Conservation (phyloP, 129 eudicot genomes). For the Flaveria brownii region DNA sequence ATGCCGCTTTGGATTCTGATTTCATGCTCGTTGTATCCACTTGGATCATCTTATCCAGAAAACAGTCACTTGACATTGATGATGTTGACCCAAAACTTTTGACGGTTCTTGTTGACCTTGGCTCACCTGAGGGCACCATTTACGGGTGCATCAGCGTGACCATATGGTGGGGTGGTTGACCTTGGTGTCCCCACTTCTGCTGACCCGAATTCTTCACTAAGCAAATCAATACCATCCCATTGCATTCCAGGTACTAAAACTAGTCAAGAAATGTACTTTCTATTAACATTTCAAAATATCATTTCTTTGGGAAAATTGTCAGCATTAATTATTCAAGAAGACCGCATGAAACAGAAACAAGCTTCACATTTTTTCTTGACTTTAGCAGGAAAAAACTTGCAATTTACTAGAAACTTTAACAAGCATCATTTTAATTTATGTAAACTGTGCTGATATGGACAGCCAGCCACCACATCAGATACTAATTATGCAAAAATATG, state of each 20-base stretch:
- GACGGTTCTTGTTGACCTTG: slow-evolving; percentile 9
- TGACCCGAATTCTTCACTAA: slow-evolving; percentile 59
- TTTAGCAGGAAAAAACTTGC: not conserved
- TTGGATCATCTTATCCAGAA: slow-evolving; percentile 4
- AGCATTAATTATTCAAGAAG: not conserved
- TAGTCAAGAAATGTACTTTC: slow-evolving; percentile 31
- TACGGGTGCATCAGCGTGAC: slow-evolving; percentile 29
- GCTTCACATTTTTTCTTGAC: too few species aligned
- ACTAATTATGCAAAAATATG: not conserved
- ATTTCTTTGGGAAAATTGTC: not conserved
- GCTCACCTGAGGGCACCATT: slow-evolving; percentile 18
- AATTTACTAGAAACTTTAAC: not conserved
- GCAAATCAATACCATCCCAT: slow-evolving; percentile 58
- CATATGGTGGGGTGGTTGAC: slow-evolving; percentile 54
- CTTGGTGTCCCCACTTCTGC: slow-evolving; percentile 52
- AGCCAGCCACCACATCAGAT: not conserved
- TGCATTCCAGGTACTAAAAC: slow-evolving; percentile 46
- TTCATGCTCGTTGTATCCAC: slow-evolving; percentile 14
- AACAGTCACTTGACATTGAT: not conserved
- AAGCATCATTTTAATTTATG: not conserved
- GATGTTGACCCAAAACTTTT: slow-evolving; percentile 9
- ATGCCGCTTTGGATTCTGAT: slow-evolving; percentile 12
- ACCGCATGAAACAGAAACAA: not conserved
- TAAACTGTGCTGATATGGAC: not conserved
- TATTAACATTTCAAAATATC: not conserved